These are phyloP conservation scores for Fusarium veterinarium DNA, from an alignment of 2,329 filamentous ascomycete species.

Conservation along the genomic window DNA sequence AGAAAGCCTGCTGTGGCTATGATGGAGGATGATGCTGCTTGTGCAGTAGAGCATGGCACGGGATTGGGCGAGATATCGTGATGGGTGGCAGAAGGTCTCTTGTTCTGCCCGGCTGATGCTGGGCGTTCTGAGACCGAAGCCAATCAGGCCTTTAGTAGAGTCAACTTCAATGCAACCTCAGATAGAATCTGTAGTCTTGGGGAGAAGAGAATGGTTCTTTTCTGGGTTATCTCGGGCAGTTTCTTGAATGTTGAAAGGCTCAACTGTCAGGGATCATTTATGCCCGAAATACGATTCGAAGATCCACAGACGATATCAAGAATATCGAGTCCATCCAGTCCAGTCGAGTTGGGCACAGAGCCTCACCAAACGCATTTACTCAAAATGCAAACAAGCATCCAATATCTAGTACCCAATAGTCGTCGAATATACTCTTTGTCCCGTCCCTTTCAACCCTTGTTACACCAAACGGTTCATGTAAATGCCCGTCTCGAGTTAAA, in stretches of 20 bases:
- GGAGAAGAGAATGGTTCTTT: not conserved
- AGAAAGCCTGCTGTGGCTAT: slow-evolving; percentile 38
- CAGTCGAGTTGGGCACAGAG: slow-evolving; percentile 23
- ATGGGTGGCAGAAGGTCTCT: slow-evolving; percentile 38
- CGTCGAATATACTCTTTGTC: slow-evolving; percentile 9
- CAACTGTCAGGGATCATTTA: not conserved
- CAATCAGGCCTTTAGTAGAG: slow-evolving; percentile 24
- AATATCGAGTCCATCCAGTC: slow-evolving; percentile 1
- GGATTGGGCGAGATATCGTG: slow-evolving; percentile 30
- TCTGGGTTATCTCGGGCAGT: slow-evolving; percentile 1
- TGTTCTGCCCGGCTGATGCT: slow-evolving; percentile 41
- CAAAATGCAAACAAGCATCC: slow-evolving; percentile 2
- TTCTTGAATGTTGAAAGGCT: slow-evolving; percentile 10
- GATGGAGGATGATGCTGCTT: slow-evolving; percentile 39
- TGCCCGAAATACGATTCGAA: not conserved
- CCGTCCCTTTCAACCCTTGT: slow-evolving; percentile 10
- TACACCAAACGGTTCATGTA: slow-evolving; percentile 19
- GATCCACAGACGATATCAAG: slow-evolving; percentile 19
- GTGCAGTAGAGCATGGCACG: slow-evolving; percentile 25
- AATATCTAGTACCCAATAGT: not conserved
- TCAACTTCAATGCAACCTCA: slow-evolving; percentile 26
- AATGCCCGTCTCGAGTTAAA: slow-evolving; percentile 15
- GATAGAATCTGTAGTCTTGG: not conserved
- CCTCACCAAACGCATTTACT: slow-evolving; percentile 19
- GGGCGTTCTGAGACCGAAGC: slow-evolving; percentile 12